Conservation (phyloP, 768 basidiomycete genomes). For the Mycena albidolilacea region DNA sequence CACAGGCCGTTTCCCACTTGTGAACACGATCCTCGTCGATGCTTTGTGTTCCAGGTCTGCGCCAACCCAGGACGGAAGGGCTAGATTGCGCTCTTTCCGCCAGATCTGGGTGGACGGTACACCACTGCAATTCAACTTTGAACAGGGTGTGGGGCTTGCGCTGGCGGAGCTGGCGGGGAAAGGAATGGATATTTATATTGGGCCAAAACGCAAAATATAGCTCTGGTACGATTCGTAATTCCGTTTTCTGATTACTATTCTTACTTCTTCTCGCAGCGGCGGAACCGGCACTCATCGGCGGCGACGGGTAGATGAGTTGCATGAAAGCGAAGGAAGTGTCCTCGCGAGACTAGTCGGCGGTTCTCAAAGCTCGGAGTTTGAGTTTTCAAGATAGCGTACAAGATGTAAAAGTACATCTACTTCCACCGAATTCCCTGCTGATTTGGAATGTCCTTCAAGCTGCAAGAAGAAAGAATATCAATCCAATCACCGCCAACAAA, state of each 20-base stretch:
- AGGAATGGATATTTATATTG: not conserved
- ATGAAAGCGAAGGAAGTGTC: no score
- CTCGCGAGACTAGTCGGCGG: no score
- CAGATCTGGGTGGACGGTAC: not conserved
- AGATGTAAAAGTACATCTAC: no score
- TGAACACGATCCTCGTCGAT: not conserved
- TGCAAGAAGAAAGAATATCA: conserved; percentile 1
- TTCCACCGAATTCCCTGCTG: conserved; percentile 14
- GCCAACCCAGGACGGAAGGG: not conserved
- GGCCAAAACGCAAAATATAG: not conserved
- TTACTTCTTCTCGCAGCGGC: no score
- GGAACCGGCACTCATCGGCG: no score
- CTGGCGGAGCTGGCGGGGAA: not conserved
- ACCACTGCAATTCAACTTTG: not conserved
- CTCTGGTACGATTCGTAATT: not conserved
- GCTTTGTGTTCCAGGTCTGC: not conserved
- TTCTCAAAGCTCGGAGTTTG: no score
- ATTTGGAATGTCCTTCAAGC: conserved; percentile 41
- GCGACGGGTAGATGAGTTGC: no score
- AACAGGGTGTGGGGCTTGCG: not conserved
- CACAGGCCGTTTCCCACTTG: not conserved
- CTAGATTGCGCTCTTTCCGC: not conserved
- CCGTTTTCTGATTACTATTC: no score
- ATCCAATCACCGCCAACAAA: not conserved
- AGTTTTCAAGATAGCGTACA: no score